Percentiles rank a stretch among this genome's conserved stretches.
Evolutionary conservation across 106 monocot genomes (phyloP).

Genomic region (Phalaenopsis equestris): DNA sequence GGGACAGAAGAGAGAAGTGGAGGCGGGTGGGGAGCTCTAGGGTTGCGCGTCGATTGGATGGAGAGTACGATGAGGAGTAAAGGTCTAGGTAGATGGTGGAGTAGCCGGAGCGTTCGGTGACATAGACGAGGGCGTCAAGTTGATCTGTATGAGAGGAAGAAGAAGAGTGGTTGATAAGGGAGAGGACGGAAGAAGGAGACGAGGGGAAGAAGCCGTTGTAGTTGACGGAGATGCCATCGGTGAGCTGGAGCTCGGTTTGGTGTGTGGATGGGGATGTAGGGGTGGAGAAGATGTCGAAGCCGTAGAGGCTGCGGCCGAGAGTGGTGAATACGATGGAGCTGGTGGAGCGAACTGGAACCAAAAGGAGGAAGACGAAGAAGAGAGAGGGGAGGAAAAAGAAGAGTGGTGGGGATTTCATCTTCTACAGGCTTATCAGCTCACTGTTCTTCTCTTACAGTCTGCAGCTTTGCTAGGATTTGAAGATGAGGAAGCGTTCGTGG

Average conservation of each 20-base stretch:
- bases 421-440: too few relatives aligned
- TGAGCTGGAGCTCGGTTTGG: constrained; percentile 41
- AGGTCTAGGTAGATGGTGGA: constrained; percentile 50
- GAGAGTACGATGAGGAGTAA: not conserved
- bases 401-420: too few relatives aligned
- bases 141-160: not conserved
- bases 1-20: constrained; percentile 13
- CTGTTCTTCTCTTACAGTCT: too few relatives aligned
- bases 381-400: too few relatives aligned
- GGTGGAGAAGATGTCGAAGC: constrained; percentile 69
- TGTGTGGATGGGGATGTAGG: constrained; percentile 9
- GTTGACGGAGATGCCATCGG: constrained; percentile 89
- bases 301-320: constrained; percentile 72
- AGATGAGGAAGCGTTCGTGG: too few relatives aligned
- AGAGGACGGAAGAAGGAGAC: constrained; percentile 21
- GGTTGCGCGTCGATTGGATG: constrained; percentile 7
- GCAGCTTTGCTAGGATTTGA: too few relatives aligned
- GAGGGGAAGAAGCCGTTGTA: constrained; percentile 82
- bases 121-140: constrained; percentile 35
- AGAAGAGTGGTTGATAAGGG: constrained; percentile 7
- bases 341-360: not conserved
- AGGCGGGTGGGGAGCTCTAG: constrained; percentile 10
- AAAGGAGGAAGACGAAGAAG: not conserved
- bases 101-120: constrained; percentile 60
- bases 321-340: constrained; percentile 64